Conservation (phyloP, 2,329 filamentous ascomycete species). For the Colletotrichum eleusines region DNA sequence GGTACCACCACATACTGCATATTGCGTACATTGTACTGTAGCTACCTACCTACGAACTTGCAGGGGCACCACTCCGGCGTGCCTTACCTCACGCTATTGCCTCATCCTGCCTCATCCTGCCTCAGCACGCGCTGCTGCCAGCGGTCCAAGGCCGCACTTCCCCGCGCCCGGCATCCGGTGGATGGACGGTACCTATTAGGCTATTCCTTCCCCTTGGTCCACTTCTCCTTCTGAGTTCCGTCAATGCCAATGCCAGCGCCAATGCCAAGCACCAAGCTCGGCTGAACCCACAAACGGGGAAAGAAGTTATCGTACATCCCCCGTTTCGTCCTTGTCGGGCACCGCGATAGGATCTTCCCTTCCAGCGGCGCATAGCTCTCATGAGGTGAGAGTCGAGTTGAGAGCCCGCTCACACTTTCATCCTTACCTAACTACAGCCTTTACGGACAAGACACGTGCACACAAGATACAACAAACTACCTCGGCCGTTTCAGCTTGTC, state of each 20-base stretch:
- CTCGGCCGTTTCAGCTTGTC: constrained; percentile 37
- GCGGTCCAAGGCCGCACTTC: constrained; percentile 39
- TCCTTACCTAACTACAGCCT: background rate
- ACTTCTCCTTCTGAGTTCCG: constrained; percentile 20
- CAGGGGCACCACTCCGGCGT: constrained; percentile 21
- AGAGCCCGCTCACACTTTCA: too few relatives aligned
- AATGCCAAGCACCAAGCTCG: constrained; percentile 32
- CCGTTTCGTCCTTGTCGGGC: constrained; percentile 19
- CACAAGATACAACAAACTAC: constrained; percentile 15
- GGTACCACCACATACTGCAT: too few relatives aligned
- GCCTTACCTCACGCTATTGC: constrained; percentile 30
- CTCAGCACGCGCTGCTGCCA: constrained; percentile 21
- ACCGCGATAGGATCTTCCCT: constrained; percentile 27
- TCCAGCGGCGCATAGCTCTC: too few relatives aligned
- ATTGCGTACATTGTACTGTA: too few relatives aligned
- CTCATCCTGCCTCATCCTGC: background rate
- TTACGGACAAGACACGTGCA: constrained; percentile 2
- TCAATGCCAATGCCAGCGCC: constrained; percentile 1
- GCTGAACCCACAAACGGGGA: constrained; percentile 21
- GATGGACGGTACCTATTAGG: constrained; percentile 22
- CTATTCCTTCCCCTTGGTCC: constrained; percentile 20
- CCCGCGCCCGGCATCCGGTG: constrained; percentile 30
- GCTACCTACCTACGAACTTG: constrained; percentile 5
- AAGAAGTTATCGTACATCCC: constrained; percentile 26
- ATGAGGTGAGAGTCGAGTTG: too few relatives aligned